Conservation (phyloP, 768 basidiomycete genomes). For the Cyclocybe cylindracea region DNA sequence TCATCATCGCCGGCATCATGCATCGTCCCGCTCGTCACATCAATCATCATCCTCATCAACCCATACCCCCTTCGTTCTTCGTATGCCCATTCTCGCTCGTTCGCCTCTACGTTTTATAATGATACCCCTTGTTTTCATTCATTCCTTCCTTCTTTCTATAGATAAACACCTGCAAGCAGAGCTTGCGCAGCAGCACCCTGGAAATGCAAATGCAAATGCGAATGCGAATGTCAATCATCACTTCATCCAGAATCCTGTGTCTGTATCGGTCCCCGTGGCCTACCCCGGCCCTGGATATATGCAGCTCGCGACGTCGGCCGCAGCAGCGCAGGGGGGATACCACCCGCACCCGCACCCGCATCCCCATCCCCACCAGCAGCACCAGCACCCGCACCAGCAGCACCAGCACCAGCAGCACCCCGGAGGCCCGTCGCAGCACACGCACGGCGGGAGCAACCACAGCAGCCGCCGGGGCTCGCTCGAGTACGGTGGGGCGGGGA, state of each 20-base stretch:
- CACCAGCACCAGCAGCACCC: constrained; percentile 1
- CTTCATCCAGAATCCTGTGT: constrained; percentile 3
- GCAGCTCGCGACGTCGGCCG: neutral
- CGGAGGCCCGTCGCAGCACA: neutral
- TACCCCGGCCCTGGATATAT: too few species aligned
- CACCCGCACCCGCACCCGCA: neutral
- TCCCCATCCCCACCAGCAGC: neutral
- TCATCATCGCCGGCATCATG: too few species aligned
- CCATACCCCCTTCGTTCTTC: too few species aligned
- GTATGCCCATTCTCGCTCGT: too few species aligned
- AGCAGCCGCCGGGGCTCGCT: too few species aligned
- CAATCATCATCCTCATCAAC: too few species aligned
- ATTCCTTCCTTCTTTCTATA: neutral
- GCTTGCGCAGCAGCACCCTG: too few species aligned
- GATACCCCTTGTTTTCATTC: neutral
- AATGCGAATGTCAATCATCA: too few species aligned
- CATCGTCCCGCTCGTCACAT: too few species aligned
- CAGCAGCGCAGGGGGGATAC: neutral
- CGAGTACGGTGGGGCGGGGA: too few species aligned
- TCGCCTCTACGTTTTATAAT: too few species aligned
- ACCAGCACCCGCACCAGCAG: neutral
- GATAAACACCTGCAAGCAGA: constrained; percentile 12
- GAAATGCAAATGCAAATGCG: neutral
- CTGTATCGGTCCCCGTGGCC: neutral
- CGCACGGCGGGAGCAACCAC: too few species aligned